These are phyloP conservation scores for Butyriboletus regius DNA, from an alignment of 1,284 basidiomycete genomes.

Conservation along the genomic window DNA sequence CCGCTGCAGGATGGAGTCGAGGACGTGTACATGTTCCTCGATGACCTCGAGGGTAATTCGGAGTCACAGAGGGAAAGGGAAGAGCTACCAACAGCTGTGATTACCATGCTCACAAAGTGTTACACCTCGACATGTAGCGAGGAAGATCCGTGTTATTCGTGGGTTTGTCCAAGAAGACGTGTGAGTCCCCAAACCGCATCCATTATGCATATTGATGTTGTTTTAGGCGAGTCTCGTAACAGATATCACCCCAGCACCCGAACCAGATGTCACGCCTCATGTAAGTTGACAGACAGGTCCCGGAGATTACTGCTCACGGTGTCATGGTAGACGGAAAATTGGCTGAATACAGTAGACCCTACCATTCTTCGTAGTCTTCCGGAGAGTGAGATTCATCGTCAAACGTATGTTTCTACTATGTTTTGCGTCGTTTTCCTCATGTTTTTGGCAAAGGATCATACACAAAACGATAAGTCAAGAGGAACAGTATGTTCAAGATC, in stretches of 20 bases:
- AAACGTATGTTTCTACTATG: constrained; percentile 48
- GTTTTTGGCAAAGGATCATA: constrained; percentile 57
- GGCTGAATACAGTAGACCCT: constrained; percentile 66
- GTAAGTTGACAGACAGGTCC: constrained; percentile 14
- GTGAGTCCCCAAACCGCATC: constrained; percentile 33
- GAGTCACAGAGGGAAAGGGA: constrained; percentile 55
- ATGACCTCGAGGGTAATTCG: constrained; percentile 67
- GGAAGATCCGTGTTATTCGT: constrained; percentile 63
- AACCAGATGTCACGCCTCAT: constrained; percentile 24
- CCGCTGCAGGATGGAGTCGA: constrained; percentile 84
- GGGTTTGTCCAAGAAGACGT: constrained; percentile 58
- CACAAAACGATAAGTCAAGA: constrained; percentile 87
- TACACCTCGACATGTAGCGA: constrained; percentile 78
- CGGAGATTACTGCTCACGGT: constrained; percentile 18
- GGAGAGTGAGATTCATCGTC: constrained; percentile 74
- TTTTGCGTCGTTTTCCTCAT: not conserved
- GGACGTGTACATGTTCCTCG: constrained; percentile 93
- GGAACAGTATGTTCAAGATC: constrained; percentile 82
- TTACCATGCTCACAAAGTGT: constrained; percentile 74
- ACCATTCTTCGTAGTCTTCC: constrained; percentile 64
- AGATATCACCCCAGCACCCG: constrained; percentile 20
- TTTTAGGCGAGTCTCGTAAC: constrained; percentile 19
- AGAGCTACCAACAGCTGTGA: constrained; percentile 79
- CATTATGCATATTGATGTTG: constrained; percentile 9
- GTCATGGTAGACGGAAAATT: constrained; percentile 49